Base-by-base conservation (phyloP, 352 stramenopile species). In the Pilasporangium apinafurcum region DNA sequence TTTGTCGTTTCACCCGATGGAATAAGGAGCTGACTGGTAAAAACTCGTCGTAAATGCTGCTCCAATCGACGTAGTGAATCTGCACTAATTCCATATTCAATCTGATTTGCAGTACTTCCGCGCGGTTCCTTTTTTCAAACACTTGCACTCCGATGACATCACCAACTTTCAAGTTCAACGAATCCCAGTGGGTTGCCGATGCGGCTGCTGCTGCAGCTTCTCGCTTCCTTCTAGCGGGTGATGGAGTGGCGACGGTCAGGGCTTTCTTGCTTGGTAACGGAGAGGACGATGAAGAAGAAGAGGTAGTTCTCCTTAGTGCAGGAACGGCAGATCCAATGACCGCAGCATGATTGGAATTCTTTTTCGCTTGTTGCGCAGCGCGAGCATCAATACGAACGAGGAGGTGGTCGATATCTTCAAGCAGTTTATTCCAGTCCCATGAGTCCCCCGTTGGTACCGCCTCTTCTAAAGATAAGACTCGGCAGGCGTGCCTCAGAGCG, bases 31-130 rank as follows among this genome's bases (percentile, higher is more conserved):
- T 67, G 14, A 90, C 58, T 5, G 77, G 77, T 26, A 87, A 28
- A 38, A 83, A 87, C 56, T 90, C 77, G 47, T 90, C 77, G 52
- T 90, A 90, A 48, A 90, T 84, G 30, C 74, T 87, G 17, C 76
- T 72, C 77, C 77, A 90, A 52, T 87, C 71, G 3, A 78, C 68
- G 49, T 90, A 90, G 47, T 90, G 77, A 24, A 90, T 67, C 36
- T 86, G 74, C 38, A 86, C 74, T 28, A 90, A 58, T 41, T 87
- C 68, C 55, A 84, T 77, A 46, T 87, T 73, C 37, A 65, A 55
- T 43, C 70, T 69, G 18, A 90, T 62, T 44, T 82, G 76, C 17
- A 82, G 45, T 27, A 90, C 67, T 32, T 80, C 50, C 4, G 77
- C 77, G 22, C 69, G 65, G 37, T 86, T 86, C 44, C 77, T 71